These are phyloP conservation scores for Ramularia endophylla DNA, from an alignment of 2,329 filamentous ascomycete genomes.

Conservation along the genomic window DNA sequence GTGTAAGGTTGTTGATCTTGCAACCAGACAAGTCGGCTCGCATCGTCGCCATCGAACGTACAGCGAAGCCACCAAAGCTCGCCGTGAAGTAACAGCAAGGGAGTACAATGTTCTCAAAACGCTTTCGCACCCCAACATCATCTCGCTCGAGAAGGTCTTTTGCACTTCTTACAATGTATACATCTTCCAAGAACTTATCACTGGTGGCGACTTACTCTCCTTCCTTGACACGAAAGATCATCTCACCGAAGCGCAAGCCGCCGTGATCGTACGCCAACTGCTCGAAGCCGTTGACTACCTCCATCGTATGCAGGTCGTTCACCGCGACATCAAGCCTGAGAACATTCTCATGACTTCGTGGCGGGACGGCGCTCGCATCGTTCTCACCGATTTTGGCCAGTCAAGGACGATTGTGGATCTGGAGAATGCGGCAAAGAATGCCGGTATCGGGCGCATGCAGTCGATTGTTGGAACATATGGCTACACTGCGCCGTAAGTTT, in stretches of 20 bases:
- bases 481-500: constrained; percentile 54
- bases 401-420: constrained; percentile 37
- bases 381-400: constrained; percentile 58
- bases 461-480: constrained; percentile 51
- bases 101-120: constrained; percentile 47
- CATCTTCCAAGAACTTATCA: constrained; percentile 56
- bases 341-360: constrained; percentile 56
- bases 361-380: constrained; percentile 45
- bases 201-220: constrained; percentile 56
- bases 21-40: too few relatives aligned
- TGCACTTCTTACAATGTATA: constrained; percentile 50
- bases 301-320: constrained; percentile 50
- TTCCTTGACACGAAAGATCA: constrained; percentile 46
- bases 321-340: constrained; percentile 59
- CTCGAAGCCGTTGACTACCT: constrained; percentile 54
- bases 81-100: constrained; percentile 17
- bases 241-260: constrained; percentile 47
- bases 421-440: constrained; percentile 19
- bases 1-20: constrained; percentile 64
- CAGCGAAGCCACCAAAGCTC: too few relatives aligned
- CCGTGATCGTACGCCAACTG: constrained; percentile 51
- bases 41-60: constrained; percentile 5
- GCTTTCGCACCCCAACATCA: constrained; percentile 56
- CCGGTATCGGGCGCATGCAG: constrained; percentile 42
- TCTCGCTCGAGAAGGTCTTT: constrained; percentile 52